These are phyloP conservation scores for Lichtheimia ramosa DNA, from an alignment of 371 early-diverging fungal genomes.

Conservation along the genomic window DNA sequence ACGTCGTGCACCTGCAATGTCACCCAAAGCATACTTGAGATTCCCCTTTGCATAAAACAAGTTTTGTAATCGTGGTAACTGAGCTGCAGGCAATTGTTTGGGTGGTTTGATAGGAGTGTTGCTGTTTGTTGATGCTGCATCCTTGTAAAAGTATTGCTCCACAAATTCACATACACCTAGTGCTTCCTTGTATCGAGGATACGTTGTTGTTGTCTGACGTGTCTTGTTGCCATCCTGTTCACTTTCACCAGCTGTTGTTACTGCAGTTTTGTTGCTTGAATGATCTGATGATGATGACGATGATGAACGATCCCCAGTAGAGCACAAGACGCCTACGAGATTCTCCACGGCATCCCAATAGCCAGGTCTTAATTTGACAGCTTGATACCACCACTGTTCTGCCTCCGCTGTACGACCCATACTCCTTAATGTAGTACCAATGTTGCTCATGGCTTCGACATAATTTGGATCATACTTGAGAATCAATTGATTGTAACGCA, in stretches of 20 bases:
- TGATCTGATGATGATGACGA: neutral
- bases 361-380: slow-evolving; percentile 80
- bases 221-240: neutral
- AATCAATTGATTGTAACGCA: slow-evolving; percentile 80
- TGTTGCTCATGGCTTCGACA: slow-evolving; percentile 91
- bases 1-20: slow-evolving; percentile 67
- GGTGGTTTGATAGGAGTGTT: slow-evolving; percentile 26
- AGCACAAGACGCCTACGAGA: slow-evolving; percentile 80
- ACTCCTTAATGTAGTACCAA: slow-evolving; percentile 85
- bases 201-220: slow-evolving; percentile 1
- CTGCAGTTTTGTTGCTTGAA: no score
- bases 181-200: slow-evolving; percentile 76
- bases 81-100: slow-evolving; percentile 52
- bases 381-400: slow-evolving; percentile 86
- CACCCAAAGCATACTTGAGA: slow-evolving; percentile 74
- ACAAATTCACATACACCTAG: slow-evolving; percentile 80
- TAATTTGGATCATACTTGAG: slow-evolving; percentile 79
- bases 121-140: slow-evolving; percentile 4
- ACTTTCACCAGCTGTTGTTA: neutral
- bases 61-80: slow-evolving; percentile 71
- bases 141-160: slow-evolving; percentile 59
- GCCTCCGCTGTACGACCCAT: slow-evolving; percentile 76
- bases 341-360: slow-evolving; percentile 95
- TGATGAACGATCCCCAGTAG: slow-evolving; percentile 9
- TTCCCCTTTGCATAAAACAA: slow-evolving; percentile 87